Evolutionary conservation across 148 eudicot species (phyloP), one percentile per base, ranked within the genome.

Genomic region (Dianthus caryophyllus): DNA sequence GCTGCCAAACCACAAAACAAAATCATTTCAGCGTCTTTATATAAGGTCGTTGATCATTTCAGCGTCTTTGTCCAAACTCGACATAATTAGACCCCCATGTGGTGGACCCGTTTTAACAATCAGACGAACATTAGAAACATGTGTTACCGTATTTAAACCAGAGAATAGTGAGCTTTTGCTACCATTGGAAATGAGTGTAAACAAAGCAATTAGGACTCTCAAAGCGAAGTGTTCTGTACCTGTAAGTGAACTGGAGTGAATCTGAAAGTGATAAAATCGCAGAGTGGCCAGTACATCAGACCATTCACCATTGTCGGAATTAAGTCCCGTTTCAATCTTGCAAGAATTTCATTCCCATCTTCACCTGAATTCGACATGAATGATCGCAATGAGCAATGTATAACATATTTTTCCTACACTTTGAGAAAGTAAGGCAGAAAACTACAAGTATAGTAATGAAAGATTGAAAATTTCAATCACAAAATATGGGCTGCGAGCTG

Each of bases 261-360:
- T 84, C 69, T 90, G 87, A 83, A 94, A 21, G 99, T 90, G 57
- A 94, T 70, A 51, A 94, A 90, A 79, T 94, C 99, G 55, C 99
- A 90, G 0, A 81, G 1, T 2, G 99, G 99, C 99, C 99, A 90
- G 78, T 84, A 90, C 86, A 94, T 85, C 51, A 85, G 74, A 56
- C 97, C 96, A 76, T 68, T 90, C 7, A 85, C 61, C 78, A 88
- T 57, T n/a, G 97, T 88, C n/a, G 96, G 96, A 44, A 90, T 61
- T 73, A 90, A 77, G 78, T 90, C 97, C 44, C 96, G 86, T 77
- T 76, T 90, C 79, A 88, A 73, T 71, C 97, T 76, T 7, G 90
- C 88, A 43, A 67, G 63, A 38, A 94, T 94, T 75, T 90, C 97
- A 7, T 49, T 21, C 54, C 67, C 71, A 71, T 73, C 72, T 77